phyloP scores from a whole-genome alignment of 2,329 filamentous ascomycete genomes.

The Xylaria sp. region DNA sequence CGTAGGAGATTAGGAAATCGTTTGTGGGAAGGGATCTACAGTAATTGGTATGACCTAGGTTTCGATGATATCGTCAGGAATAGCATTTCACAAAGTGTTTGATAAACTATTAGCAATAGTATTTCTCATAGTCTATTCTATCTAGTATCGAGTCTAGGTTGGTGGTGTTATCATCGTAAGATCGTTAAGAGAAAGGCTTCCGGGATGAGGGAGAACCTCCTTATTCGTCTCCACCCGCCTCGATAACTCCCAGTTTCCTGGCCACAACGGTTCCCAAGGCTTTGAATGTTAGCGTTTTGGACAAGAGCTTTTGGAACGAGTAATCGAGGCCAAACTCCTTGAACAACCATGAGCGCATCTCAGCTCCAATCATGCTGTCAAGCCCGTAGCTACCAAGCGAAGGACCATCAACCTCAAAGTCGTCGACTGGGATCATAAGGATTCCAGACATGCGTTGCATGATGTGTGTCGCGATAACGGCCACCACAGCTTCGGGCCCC shows the following conservation, averaged over 20 bases:
- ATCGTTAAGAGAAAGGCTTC: background rate
- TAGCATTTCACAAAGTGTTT: background rate
- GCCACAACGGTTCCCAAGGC: constrained; percentile 35
- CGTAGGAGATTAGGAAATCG: background rate
- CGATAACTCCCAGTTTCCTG: constrained; percentile 23
- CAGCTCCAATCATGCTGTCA: constrained; percentile 53
- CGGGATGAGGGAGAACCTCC: constrained; percentile 4
- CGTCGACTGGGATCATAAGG: constrained; percentile 39
- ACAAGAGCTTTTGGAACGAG: constrained; percentile 54
- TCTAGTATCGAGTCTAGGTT: background rate
- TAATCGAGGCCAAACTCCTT: constrained; percentile 53
- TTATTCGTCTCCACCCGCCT: constrained; percentile 12
- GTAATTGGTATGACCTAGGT: background rate
- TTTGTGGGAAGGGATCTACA: background rate
- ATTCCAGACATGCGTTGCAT: constrained; percentile 42
- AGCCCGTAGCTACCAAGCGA: constrained; percentile 50
- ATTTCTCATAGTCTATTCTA: background rate
- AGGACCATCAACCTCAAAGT: constrained; percentile 38
- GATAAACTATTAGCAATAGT: background rate
- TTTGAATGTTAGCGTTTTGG: constrained; percentile 44
- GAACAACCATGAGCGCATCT: constrained; percentile 53
- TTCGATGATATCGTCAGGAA: background rate
- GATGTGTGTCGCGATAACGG: constrained; percentile 32
- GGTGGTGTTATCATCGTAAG: constrained; percentile 32
- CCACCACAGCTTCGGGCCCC: constrained; percentile 27